A percentile compares a stretch with the other conserved stretches of the same genome.
These are phyloP conservation scores for Nicotiana otophora DNA, from an alignment of 257 asterid species.

Conservation along the genomic window DNA sequence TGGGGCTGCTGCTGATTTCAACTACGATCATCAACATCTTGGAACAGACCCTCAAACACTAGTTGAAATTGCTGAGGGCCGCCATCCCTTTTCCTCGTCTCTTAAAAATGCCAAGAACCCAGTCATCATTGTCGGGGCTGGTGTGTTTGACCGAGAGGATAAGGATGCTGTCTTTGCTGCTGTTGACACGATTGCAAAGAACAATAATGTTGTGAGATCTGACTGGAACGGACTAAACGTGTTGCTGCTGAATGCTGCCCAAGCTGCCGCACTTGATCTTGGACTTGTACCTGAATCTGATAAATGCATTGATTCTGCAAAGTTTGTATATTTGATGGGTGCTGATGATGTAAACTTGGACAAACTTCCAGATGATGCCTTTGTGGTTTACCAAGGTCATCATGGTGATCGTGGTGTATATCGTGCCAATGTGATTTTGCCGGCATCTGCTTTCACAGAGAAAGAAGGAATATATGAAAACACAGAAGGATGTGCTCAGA, in stretches of 20 bases:
- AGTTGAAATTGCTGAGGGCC: slow-evolving; percentile 63
- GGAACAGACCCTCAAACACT: slow-evolving; percentile 81
- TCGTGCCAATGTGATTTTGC: slow-evolving; percentile 91
- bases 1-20: slow-evolving; percentile 82
- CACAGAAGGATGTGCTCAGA: slow-evolving; percentile 91
- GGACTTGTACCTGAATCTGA: slow-evolving; percentile 88
- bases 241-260: slow-evolving; percentile 79
- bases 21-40: slow-evolving; percentile 85
- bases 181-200: slow-evolving; percentile 63
- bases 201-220: slow-evolving; percentile 58
- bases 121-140: slow-evolving; percentile 74
- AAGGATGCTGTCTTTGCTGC: slow-evolving; percentile 71
- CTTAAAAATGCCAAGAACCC: slow-evolving; percentile 84
- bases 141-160: slow-evolving; percentile 69
- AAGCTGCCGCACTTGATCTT: slow-evolving; percentile 97
- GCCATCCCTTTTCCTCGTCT: slow-evolving; percentile 66
- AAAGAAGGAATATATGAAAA: slow-evolving; percentile 90
- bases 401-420: slow-evolving; percentile 87
- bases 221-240: slow-evolving; percentile 89
- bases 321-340: slow-evolving; percentile 88
- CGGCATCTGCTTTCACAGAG: slow-evolving; percentile 87
- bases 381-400: slow-evolving; percentile 98
- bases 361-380: slow-evolving; percentile 73
- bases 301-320: slow-evolving; percentile 64
- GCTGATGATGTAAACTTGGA: slow-evolving; percentile 85